These are phyloP conservation scores for Cytospora leucostoma DNA, from an alignment of 2,329 filamentous ascomycete genomes.

Conservation along the genomic window DNA sequence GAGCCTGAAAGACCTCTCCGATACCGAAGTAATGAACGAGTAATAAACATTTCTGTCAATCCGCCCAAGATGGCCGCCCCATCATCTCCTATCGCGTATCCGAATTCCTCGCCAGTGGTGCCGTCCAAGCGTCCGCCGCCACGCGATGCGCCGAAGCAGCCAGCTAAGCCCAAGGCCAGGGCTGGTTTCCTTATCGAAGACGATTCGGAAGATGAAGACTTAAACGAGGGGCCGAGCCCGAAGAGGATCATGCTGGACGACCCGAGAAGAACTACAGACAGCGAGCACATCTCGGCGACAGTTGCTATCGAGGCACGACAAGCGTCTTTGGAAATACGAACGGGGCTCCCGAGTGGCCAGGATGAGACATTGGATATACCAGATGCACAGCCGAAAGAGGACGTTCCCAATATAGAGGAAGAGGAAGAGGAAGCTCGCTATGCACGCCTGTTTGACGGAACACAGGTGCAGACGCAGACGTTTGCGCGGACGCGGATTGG, in stretches of 20 bases:
- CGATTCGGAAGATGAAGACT: constrained; percentile 42
- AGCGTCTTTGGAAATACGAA: background rate
- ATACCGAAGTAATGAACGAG: background rate
- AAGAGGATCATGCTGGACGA: constrained; percentile 48
- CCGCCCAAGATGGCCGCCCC: constrained; percentile 30
- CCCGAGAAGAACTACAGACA: constrained; percentile 29
- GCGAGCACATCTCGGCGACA: constrained; percentile 14
- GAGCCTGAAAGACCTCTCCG: background rate
- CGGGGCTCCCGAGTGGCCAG: background rate
- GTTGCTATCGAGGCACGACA: constrained; percentile 2
- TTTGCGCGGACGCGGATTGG: constrained; percentile 29
- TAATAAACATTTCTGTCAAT: background rate
- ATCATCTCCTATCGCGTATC: constrained; percentile 34
- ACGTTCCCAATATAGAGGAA: background rate
- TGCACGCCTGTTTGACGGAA: constrained; percentile 30
- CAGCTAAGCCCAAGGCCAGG: constrained; percentile 39
- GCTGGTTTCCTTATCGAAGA: constrained; percentile 49
- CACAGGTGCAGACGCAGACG: constrained; percentile 30
- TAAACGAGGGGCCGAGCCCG: constrained; percentile 40
- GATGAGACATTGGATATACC: constrained; percentile 1
- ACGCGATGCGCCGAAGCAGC: constrained; percentile 34
- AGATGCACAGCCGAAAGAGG: constrained; percentile 10
- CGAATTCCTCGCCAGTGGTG: constrained; percentile 35
- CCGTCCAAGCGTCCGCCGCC: constrained; percentile 42
- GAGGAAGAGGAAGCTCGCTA: constrained; percentile 27